These are phyloP conservation scores for Heteromeles arbutifolia DNA, from an alignment of 306 rosid species.

Conservation along the genomic window DNA sequence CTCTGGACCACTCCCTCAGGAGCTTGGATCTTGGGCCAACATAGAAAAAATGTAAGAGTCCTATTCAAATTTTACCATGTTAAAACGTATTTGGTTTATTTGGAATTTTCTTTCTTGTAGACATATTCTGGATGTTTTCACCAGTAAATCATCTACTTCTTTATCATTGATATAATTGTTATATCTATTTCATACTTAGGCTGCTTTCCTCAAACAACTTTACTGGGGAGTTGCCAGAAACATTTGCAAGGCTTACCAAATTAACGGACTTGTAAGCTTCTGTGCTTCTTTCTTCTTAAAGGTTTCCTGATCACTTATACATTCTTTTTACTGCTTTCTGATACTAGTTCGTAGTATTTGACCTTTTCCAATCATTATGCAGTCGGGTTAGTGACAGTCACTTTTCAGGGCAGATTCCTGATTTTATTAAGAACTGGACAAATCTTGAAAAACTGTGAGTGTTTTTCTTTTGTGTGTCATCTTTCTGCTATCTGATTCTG, in stretches of 20 bases:
- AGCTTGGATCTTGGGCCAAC: conserved; percentile 48
- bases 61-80: background rate
- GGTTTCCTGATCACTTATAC: background rate
- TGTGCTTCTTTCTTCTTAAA: background rate
- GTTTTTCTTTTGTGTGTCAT: background rate
- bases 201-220: conserved; percentile 55
- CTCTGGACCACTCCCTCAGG: conserved; percentile 53
- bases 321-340: background rate
- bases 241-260: conserved; percentile 39
- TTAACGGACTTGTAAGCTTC: conserved; percentile 52
- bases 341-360: background rate
- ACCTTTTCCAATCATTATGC: conserved; percentile 8
- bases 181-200: conserved; percentile 16
- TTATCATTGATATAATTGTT: background rate
- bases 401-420: conserved; percentile 52
- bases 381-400: conserved; percentile 59
- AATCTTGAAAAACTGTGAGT: conserved; percentile 42
- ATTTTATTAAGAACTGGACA: conserved; percentile 54
- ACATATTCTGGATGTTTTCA: no score
- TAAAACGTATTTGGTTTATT: background rate
- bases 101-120: background rate
- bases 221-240: conserved; percentile 52
- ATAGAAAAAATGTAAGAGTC: conserved; percentile 52
- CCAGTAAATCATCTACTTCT: background rate
- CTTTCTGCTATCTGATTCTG: background rate